phyloP scores from a whole-genome alignment of 306 rosid genomes.

The Calophaca sinica region DNA sequence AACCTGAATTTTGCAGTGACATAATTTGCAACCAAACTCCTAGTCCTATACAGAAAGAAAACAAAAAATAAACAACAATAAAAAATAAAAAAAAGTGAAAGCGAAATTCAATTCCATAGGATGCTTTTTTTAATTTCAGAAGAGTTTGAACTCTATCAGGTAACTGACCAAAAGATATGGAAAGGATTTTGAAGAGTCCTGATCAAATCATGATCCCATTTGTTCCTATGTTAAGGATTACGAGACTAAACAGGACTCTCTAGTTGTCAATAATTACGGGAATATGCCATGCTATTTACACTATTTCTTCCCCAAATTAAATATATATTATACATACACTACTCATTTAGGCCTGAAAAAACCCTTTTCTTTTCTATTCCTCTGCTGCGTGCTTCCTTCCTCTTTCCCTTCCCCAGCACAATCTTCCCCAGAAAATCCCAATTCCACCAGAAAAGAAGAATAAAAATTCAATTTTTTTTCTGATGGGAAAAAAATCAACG shows the following conservation, averaged over 20 bases:
- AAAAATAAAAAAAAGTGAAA: background rate
- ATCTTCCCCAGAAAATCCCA: constrained; percentile 47
- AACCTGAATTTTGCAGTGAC: constrained; percentile 26
- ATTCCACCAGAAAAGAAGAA: constrained; percentile 23
- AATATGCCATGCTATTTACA: constrained; percentile 50
- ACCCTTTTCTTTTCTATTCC: background rate
- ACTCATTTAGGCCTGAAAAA: constrained; percentile 29
- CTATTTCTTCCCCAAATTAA: constrained; percentile 23
- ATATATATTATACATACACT: constrained; percentile 18
- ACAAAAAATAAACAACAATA: background rate
- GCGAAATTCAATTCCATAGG: background rate
- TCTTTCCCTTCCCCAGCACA: constrained; percentile 38
- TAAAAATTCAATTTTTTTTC: constrained; percentile 25
- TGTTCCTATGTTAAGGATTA: background rate
- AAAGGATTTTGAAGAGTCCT: constrained; percentile 36
- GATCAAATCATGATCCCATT: constrained; percentile 40
- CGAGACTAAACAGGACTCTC: constrained; percentile 56
- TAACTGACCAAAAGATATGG: constrained; percentile 22
- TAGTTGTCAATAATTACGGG: constrained; percentile 50
- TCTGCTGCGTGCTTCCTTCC: constrained; percentile 5
- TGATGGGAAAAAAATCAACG: constrained; percentile 32
- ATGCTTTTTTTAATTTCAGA: constrained; percentile 21
- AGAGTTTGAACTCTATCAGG: constrained; percentile 31
- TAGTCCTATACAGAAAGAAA: constrained; percentile 27
- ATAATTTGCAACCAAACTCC: background rate